These are phyloP conservation scores for Pseudogymnoascus sp. DNA, from an alignment of 2,329 filamentous ascomycete species.

Conservation along the genomic window DNA sequence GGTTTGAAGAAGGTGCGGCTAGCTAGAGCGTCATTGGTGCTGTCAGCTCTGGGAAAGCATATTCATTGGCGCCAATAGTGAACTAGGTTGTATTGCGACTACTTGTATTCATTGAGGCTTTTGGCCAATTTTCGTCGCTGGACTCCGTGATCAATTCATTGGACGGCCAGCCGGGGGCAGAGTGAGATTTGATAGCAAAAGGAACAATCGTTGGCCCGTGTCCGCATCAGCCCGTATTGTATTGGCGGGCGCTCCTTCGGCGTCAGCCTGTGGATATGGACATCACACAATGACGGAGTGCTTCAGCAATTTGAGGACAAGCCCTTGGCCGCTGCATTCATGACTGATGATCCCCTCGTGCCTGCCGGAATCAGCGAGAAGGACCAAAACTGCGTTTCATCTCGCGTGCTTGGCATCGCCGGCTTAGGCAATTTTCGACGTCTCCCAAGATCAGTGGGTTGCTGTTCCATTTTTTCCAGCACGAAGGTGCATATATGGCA, in stretches of 20 bases:
- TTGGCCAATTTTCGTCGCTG: neutral
- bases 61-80: neutral
- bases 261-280: neutral
- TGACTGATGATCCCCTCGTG: neutral
- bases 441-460: neutral
- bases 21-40: neutral
- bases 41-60: neutral
- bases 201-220: neutral
- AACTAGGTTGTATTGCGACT: neutral
- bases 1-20: neutral
- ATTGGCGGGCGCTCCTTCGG: neutral
- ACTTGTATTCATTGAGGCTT: neutral
- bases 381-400: neutral
- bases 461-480: neutral
- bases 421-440: neutral
- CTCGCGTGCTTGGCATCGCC: neutral
- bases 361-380: neutral
- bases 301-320: neutral
- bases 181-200: neutral
- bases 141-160: neutral
- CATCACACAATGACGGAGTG: neutral
- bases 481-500: neutral
- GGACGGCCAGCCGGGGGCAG: neutral
- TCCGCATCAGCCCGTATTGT: neutral
- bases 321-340: neutral